A percentile compares a stretch with the other conserved stretches of the same genome.
These are phyloP conservation scores for Fusarium incarnatum DNA, from an alignment of 2,329 filamentous ascomycete species.

Conservation along the genomic window DNA sequence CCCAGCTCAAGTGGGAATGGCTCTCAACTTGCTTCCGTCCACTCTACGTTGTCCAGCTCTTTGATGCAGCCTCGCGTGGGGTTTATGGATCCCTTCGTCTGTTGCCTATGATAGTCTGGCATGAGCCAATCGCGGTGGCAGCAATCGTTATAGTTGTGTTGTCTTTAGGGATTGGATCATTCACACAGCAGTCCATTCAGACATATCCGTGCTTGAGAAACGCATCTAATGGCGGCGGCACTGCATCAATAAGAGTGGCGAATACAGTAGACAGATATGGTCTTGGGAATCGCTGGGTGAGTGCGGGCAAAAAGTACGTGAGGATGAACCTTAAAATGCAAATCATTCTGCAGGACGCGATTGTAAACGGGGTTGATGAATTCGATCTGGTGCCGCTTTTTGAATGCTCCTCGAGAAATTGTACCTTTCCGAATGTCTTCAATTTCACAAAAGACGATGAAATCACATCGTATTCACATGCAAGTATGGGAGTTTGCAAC, in stretches of 20 bases:
- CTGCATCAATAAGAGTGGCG: fast-evolving
- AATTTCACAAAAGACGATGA: no score
- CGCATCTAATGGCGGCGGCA: fast-evolving
- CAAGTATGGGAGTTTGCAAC: fast-evolving
- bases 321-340: not conserved
- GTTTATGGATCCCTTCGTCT: not conserved
- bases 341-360: not conserved
- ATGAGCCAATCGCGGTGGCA: fast-evolving
- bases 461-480: no score
- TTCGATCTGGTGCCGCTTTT: not conserved
- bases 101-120: fast-evolving
- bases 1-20: no score
- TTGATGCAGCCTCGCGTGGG: not conserved
- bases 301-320: no score
- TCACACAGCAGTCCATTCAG: not conserved
- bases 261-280: fast-evolving
- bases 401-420: not conserved
- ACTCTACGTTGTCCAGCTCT: no score
- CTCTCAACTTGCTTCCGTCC: no score
- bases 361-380: fast-evolving
- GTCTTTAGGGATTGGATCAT: fast-evolving
- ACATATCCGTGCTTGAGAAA: not conserved
- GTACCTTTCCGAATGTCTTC: not conserved
- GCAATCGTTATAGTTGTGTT: fast-evolving
- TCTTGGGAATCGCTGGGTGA: no score